phyloP scores from a whole-genome alignment of 2,329 filamentous ascomycete genomes.

The Ophiostoma sp. region DNA sequence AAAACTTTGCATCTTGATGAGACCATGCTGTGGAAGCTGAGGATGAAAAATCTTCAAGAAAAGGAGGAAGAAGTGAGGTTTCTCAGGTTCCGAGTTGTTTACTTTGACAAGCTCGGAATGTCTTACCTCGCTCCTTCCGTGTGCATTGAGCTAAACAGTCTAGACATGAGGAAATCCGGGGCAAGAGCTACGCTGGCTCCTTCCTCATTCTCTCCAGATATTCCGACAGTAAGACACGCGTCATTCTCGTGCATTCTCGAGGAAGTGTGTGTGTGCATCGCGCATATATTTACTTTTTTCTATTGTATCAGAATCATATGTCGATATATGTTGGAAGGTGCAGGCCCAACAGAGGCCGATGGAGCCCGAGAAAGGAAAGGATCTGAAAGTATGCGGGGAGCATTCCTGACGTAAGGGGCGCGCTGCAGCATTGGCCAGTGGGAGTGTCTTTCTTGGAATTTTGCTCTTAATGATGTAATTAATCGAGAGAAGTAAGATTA shows the following conservation, averaged over 20 bases:
- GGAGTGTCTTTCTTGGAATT: neutral
- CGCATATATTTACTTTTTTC: neutral
- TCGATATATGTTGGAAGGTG: neutral
- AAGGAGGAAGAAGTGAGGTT: neutral
- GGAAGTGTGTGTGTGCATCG: neutral
- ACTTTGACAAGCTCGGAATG: neutral
- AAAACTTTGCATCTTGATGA: neutral
- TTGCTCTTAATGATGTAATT: neutral
- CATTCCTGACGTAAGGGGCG: slow-evolving; percentile 8
- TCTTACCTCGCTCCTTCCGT: slow-evolving; percentile 3
- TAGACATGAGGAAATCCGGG: neutral
- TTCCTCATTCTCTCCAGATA: neutral
- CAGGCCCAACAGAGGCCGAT: neutral
- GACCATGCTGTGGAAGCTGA: neutral
- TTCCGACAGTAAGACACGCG: neutral
- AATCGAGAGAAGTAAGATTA: neutral
- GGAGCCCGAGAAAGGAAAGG: neutral
- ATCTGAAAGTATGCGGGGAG: neutral
- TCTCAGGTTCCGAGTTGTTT: neutral
- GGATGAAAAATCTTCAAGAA: neutral
- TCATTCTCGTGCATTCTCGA: neutral
- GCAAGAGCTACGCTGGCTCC: neutral
- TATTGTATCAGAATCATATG: neutral
- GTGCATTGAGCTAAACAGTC: neutral
- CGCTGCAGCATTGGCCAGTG: neutral